Base-by-base conservation (phyloP, 2,329 filamentous ascomycete genomes). In the Epicoccum sorghinum region DNA sequence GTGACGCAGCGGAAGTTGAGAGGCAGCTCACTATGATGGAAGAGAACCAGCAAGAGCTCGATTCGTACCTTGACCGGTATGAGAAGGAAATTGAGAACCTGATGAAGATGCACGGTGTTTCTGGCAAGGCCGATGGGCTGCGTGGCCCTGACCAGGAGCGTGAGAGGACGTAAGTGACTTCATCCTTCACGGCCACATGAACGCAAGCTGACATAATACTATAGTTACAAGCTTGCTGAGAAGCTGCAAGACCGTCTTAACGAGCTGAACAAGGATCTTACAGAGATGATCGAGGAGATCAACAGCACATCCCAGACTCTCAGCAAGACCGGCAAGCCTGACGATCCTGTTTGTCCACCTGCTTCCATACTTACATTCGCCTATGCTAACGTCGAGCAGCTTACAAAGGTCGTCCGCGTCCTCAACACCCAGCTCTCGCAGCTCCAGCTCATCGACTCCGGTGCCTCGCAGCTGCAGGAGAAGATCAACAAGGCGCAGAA, bases 201-300 rank as follows among this genome's bases (percentile, higher is more conserved):
- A 33, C 4, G 12, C 6, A 45, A 8, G 43, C 62, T 60, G 46
- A 61, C 44, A 23, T 2, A 35, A 14, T 0, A 4, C 2, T 25
- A 55, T 23, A 85, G 83, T 29, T 87, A 98, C 80, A 96, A 96
- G 82, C 81, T 96, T 47, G 95, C 95, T 1, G 95, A 99, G 81
- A 95, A 91, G 75, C 83, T 97, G 61, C 91, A 91, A 9, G 91
- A 96, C 71, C 87, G 91, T 61, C 81, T 99, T 61, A 93, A 96
- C 53, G 92, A 96, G 66, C 96, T 98, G 86, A 92, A 91, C 70
- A 90, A 91, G 72, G 92, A 96, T 71, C 81, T 99, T 59, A 87
- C 86, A 42, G 93, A 91, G 78, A 98, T 99, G 92, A 96, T 99
- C 66, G 93, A 96, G 72, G 95, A 98, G 77, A 96, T 99, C 72